phyloP scores from a whole-genome alignment of 331 rosid species.

The Malus hybrid region DNA sequence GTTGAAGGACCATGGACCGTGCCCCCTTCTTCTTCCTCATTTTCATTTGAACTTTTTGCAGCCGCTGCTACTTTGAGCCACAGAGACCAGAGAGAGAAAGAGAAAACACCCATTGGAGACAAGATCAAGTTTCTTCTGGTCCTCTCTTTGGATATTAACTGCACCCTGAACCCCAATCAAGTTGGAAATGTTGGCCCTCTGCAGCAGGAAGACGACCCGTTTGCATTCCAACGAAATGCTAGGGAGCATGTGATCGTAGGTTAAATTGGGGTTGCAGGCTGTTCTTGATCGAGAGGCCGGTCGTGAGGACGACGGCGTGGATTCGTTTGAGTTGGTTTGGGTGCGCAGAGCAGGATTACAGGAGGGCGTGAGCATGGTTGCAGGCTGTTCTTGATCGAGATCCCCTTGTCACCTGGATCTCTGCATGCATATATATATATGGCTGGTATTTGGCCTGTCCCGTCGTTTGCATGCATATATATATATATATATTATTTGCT shows the following conservation, averaged over 20 bases:
- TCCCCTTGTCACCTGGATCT: no score
- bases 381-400: no score
- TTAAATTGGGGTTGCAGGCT: conserved; percentile 1
- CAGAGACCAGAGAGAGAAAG: no score
- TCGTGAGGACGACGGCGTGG: conserved; percentile 23
- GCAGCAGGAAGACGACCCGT: conserved; percentile 85
- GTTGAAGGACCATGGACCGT: no score
- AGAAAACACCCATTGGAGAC: conserved; percentile 63
- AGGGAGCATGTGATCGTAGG: conserved; percentile 33
- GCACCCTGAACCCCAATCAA: conserved; percentile 90
- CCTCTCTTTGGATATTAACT: conserved; percentile 85
- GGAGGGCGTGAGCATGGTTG: neutral
- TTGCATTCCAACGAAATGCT: conserved; percentile 96
- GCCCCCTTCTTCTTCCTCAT: no score
- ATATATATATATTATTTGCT: no score
- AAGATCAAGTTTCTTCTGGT: conserved; percentile 92
- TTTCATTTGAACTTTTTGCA: no score
- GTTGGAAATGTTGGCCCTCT: conserved; percentile 80
- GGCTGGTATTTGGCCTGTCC: no score
- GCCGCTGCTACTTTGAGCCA: no score
- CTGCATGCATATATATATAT: no score
- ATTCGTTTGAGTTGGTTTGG: conserved; percentile 23
- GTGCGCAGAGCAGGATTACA: conserved; percentile 16
- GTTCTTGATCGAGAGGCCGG: conserved; percentile 35
- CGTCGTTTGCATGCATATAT: no score